phyloP scores from a whole-genome alignment of 192 early-diverging fungal species.

The Allomyces javanicus region DNA sequence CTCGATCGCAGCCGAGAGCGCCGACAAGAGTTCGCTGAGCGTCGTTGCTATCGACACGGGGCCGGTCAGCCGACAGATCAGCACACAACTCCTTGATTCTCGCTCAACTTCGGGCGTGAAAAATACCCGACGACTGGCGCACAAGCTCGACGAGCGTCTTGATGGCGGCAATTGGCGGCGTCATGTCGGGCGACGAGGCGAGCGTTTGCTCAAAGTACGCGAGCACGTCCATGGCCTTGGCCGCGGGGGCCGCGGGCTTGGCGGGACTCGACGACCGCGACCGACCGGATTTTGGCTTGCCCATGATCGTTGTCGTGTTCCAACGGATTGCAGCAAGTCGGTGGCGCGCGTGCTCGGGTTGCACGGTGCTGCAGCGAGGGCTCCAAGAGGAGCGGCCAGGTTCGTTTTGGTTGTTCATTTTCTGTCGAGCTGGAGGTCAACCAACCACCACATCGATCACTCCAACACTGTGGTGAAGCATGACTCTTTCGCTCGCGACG shows the following conservation, averaged over 20 bases:
- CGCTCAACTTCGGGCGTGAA: slow-evolving; percentile 19
- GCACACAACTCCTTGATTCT: slow-evolving; percentile 11
- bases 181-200: slow-evolving; percentile 28
- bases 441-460: not conserved
- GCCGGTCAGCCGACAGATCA: not conserved
- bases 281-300: slow-evolving; percentile 3
- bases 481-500: too few relatives aligned
- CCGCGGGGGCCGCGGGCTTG: slow-evolving; percentile 1
- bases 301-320: not conserved
- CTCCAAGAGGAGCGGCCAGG: not conserved
- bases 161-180: slow-evolving; percentile 56
- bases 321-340: not conserved
- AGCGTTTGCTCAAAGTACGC: slow-evolving; percentile 15
- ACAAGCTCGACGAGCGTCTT: slow-evolving; percentile 47
- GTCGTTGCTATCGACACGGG: slow-evolving; percentile 43
- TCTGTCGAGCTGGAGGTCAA: not conserved
- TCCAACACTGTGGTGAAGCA: too few relatives aligned
- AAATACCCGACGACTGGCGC: not conserved
- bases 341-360: too few relatives aligned
- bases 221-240: slow-evolving; percentile 13
- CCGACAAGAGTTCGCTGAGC: slow-evolving; percentile 69
- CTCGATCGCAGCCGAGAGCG: slow-evolving; percentile 41
- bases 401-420: slow-evolving; percentile 1
- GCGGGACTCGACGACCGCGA: not conserved
- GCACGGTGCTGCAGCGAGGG: too few relatives aligned